Percentiles rank a stretch among this genome's conserved stretches.
These are phyloP conservation scores for Botryococcus braunii DNA, from an alignment of 163 green algal species.

Conservation along the genomic window DNA sequence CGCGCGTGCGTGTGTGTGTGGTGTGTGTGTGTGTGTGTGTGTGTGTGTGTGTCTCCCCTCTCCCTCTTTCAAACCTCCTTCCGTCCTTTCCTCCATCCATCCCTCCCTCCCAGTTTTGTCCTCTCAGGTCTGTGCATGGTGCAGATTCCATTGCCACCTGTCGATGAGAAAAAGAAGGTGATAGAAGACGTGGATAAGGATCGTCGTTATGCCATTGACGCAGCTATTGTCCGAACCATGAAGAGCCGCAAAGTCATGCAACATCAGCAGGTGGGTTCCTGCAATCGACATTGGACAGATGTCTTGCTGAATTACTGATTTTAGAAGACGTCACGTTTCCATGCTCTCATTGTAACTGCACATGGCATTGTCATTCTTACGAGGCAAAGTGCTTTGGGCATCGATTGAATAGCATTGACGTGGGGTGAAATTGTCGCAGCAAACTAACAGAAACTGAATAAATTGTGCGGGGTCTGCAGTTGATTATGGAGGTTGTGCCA, in stretches of 20 bases:
- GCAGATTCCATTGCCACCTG: conserved; percentile 74
- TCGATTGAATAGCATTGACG: too few relatives aligned
- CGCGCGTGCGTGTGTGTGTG: too few relatives aligned
- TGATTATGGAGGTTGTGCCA: conserved; percentile 91
- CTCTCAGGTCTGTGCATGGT: background rate
- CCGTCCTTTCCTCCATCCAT: too few relatives aligned
- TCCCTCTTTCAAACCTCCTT: too few relatives aligned
- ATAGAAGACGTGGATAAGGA: conserved; percentile 87
- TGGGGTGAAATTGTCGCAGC: too few relatives aligned
- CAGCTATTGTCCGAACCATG: conserved; percentile 97
- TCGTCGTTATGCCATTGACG: conserved; percentile 79
- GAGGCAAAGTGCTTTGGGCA: too few relatives aligned
- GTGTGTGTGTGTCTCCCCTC: too few relatives aligned
- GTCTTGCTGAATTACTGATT: background rate
- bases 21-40: too few relatives aligned
- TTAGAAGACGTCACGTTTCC: background rate
- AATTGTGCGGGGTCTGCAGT: too few relatives aligned
- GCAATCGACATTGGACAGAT: too few relatives aligned
- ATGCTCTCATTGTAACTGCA: background rate
- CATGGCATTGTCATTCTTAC: too few relatives aligned
- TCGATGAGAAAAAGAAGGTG: conserved; percentile 89
- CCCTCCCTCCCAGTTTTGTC: background rate
- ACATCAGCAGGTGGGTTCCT: conserved; percentile 50
- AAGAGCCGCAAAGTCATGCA: conserved; percentile 83
- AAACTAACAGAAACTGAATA: too few relatives aligned